Conservation (phyloP, 2,329 filamentous ascomycete genomes). For the Monilinia vaccinii-corymbosi region DNA sequence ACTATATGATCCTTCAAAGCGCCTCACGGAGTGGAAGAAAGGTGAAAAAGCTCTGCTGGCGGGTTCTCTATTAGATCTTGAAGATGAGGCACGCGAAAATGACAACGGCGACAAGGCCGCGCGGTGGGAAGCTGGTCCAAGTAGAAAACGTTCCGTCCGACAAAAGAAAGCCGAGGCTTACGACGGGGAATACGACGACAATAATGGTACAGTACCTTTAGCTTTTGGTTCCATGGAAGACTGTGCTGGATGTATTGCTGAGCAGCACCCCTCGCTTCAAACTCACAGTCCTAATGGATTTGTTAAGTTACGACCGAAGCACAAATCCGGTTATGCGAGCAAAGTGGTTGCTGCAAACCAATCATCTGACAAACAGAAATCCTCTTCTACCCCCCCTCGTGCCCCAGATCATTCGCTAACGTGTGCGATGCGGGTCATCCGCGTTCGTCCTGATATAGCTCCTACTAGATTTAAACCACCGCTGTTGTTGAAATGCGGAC, state of each 20-base stretch:
- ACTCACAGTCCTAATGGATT: constrained; percentile 1
- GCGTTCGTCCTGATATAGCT: constrained; percentile 28
- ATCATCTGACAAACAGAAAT: constrained; percentile 1
- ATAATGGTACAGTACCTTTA: constrained; percentile 38
- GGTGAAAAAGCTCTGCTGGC: constrained; percentile 53
- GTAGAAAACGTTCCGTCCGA: constrained; percentile 31
- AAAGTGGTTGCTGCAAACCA: constrained; percentile 7
- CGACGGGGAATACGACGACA: constrained; percentile 59
- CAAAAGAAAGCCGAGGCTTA: constrained; percentile 50
- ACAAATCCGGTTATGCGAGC: constrained; percentile 10
- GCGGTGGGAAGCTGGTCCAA: constrained; percentile 59
- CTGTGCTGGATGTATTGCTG: constrained; percentile 15
- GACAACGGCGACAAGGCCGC: constrained; percentile 52
- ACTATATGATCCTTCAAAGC: constrained; percentile 48
- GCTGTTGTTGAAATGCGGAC: constrained; percentile 82
- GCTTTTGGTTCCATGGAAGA: constrained; percentile 12
- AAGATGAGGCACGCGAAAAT: constrained; percentile 29
- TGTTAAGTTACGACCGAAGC: constrained; percentile 6
- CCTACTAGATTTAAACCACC: constrained; percentile 72
- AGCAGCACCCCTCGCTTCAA: constrained; percentile 2
- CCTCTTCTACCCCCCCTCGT: background rate
- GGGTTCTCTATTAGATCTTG: constrained; percentile 51
- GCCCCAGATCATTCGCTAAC: constrained; percentile 28
- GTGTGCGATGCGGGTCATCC: constrained; percentile 30
- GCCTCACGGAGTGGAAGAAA: constrained; percentile 66